phyloP scores from a whole-genome alignment of 2,329 filamentous ascomycete genomes.

The Hypoxylon sp. region DNA sequence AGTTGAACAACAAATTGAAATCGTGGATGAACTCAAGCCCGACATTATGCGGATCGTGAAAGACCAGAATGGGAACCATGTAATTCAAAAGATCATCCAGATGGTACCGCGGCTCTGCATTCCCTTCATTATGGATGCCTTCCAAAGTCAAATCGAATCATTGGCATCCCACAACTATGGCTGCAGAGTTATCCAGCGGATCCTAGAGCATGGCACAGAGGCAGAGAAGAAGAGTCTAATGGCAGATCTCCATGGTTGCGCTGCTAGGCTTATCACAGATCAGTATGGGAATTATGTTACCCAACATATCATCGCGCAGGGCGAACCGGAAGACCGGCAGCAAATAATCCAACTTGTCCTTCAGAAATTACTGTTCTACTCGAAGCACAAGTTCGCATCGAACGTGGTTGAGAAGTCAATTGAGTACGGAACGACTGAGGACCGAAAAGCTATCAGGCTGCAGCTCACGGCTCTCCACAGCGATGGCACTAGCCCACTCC shows the following conservation, averaged over 20 bases:
- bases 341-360: conserved; percentile 82
- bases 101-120: conserved; percentile 83
- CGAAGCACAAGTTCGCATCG: conserved; percentile 96
- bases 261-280: conserved; percentile 81
- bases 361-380: conserved; percentile 79
- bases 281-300: conserved; percentile 97
- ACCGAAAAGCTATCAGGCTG: conserved; percentile 78
- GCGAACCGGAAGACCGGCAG: conserved; percentile 78
- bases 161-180: conserved; percentile 87
- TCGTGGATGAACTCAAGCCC: conserved; percentile 85
- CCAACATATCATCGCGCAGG: conserved; percentile 89
- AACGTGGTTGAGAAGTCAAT: conserved; percentile 98
- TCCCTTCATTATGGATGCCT: conserved; percentile 86
- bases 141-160: conserved; percentile 80
- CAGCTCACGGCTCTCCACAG: conserved; percentile 72
- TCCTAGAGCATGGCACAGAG: conserved; percentile 85
- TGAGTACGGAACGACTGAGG: conserved; percentile 75
- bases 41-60: conserved; percentile 84
- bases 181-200: conserved; percentile 92
- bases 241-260: conserved; percentile 81
- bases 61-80: conserved; percentile 95
- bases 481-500: conserved; percentile 78
- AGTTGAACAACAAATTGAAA: conserved; percentile 88
- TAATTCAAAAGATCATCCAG: conserved; percentile 94
- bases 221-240: conserved; percentile 80